These are phyloP conservation scores for Venturia aucupariae DNA, from an alignment of 2,329 filamentous ascomycete genomes.

Conservation along the genomic window DNA sequence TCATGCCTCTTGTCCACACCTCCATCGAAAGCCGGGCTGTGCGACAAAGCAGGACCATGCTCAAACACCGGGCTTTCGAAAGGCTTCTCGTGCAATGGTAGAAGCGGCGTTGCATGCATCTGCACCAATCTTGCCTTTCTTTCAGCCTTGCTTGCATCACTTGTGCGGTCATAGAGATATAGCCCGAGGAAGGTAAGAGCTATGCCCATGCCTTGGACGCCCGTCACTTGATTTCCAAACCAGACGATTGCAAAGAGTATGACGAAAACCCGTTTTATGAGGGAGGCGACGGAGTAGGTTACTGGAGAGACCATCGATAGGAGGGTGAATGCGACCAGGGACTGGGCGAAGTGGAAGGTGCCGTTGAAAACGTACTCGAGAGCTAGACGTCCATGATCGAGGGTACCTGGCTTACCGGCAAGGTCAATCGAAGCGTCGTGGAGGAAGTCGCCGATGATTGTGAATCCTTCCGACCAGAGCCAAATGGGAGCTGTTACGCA, in stretches of 20 bases:
- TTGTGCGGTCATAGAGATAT: constrained; percentile 92
- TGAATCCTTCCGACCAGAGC: constrained; percentile 82
- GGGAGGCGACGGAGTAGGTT: constrained; percentile 89
- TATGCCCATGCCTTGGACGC: constrained; percentile 76
- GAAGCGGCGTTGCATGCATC: constrained; percentile 27
- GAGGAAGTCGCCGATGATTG: constrained; percentile 67
- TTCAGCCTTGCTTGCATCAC: constrained; percentile 79
- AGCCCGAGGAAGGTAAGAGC: constrained; percentile 81
- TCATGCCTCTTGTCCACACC: constrained; percentile 45
- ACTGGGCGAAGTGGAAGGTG: constrained; percentile 91
- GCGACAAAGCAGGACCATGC: neutral
- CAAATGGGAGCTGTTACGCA: constrained; percentile 82
- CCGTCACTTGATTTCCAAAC: constrained; percentile 86
- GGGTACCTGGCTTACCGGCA: constrained; percentile 64
- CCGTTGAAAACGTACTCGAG: constrained; percentile 97
- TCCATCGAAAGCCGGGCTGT: constrained; percentile 26
- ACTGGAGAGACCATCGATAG: constrained; percentile 91
- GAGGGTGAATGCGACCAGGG: constrained; percentile 87
- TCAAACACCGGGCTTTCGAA: neutral
- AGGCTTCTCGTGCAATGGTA: constrained; percentile 23
- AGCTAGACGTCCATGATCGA: constrained; percentile 51
- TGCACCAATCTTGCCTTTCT: constrained; percentile 49
- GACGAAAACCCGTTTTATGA: constrained; percentile 96
- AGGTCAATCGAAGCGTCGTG: constrained; percentile 71
- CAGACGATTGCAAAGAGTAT: constrained; percentile 91